A percentile compares a stretch with the other conserved stretches of the same genome.
These are phyloP conservation scores for Gossypium stocksii DNA, from an alignment of 345 rosid genomes.

Conservation along the genomic window DNA sequence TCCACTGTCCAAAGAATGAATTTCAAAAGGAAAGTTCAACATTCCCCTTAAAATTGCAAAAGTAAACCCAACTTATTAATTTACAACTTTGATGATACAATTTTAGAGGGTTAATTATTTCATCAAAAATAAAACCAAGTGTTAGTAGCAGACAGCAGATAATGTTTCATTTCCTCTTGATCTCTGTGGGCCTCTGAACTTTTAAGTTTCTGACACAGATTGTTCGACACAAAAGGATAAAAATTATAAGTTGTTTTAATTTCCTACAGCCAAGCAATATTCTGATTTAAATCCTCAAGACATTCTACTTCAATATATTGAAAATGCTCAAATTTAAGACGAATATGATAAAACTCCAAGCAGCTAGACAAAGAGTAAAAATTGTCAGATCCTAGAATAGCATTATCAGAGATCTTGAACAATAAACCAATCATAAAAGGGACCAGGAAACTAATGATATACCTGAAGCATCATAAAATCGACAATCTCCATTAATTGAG, in stretches of 20 bases:
- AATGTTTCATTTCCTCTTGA: conserved; percentile 3
- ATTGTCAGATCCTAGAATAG: background rate
- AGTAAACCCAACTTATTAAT: background rate
- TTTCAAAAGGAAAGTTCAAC: background rate
- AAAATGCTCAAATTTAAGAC: background rate
- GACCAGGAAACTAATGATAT: background rate
- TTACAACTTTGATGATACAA: background rate
- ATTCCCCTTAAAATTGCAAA: background rate
- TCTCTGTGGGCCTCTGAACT: background rate
- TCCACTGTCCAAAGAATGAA: background rate
- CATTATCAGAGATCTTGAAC: background rate
- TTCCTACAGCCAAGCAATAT: background rate
- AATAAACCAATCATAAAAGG: background rate
- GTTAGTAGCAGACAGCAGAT: background rate
- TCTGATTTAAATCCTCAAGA: background rate
- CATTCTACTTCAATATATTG: background rate
- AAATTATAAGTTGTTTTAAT: background rate
- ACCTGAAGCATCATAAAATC: conserved; percentile 40
- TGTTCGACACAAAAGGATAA: background rate
- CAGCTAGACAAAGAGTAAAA: background rate
- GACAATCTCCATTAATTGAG: conserved; percentile 36
- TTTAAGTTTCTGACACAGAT: background rate
- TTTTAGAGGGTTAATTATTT: background rate
- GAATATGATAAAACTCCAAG: background rate
- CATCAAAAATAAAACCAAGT: background rate